Conservation (phyloP, 257 asterid species). For the Petunia secreta region DNA sequence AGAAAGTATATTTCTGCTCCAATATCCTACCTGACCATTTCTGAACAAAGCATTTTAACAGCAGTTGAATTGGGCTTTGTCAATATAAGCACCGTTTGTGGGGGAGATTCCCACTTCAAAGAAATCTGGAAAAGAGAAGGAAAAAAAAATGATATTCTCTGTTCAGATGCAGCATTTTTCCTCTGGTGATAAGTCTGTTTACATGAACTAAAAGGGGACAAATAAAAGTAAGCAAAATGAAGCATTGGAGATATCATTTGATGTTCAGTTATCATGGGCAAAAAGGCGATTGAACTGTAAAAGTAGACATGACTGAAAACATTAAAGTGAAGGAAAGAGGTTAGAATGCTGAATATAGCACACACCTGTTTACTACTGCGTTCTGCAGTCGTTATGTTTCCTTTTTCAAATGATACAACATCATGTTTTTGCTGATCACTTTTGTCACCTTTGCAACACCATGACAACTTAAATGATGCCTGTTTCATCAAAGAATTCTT, state of each 20-base stretch:
- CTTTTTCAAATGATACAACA: slow-evolving; percentile 92
- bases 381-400: slow-evolving; percentile 90
- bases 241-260: background rate
- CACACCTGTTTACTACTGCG: slow-evolving; percentile 94
- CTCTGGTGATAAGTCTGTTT: too few species aligned
- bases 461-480: slow-evolving; percentile 94
- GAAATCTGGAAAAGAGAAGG: slow-evolving; percentile 49
- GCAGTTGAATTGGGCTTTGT: slow-evolving; percentile 82
- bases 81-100: slow-evolving; percentile 81
- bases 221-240: background rate
- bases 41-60: slow-evolving; percentile 67
- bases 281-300: background rate
- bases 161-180: background rate
- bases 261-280: slow-evolving; percentile 16
- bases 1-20: slow-evolving; percentile 18
- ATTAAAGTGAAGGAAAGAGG: background rate
- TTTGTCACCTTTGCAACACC: slow-evolving; percentile 95
- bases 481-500: slow-evolving; percentile 37
- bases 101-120: slow-evolving; percentile 92
- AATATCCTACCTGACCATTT: slow-evolving; percentile 77
- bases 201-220: too few species aligned
- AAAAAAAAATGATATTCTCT: background rate
- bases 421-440: slow-evolving; percentile 90
- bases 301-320: background rate
- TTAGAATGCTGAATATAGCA: background rate